Evolutionary conservation across 2,329 filamentous ascomycete genomes (phyloP), one percentile per base, ranked within the genome.

Genomic region (Xylariales sp.): DNA sequence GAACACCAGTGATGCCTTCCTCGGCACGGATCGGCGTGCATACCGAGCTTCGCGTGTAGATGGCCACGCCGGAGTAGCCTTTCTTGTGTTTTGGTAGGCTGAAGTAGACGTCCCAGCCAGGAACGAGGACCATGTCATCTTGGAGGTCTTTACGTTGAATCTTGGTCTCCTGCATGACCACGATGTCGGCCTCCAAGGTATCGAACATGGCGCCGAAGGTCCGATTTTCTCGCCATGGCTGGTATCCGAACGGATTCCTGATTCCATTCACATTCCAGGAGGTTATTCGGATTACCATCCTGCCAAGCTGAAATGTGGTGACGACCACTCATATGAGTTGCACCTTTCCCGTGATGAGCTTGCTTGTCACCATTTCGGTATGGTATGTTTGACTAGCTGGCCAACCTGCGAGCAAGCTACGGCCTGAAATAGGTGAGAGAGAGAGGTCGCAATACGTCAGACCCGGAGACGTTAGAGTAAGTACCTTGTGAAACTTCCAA

Each of bases 61-160:
- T 88, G 3, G 85, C 93, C 2, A 98, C 91, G 2, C 93, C 93
- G 19, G 91, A 95, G 60, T 97, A 98, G 18, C 93, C 89, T 71
- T 96, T 97, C 63, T 97, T 97, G 58, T 94, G 76, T 59, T 84
- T 88, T 0, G 93, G 93, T 18, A 98, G 71, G 59, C 89, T 96
- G 65, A 96, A 96, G 65, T 84, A 95, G 50, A 90, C 90, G 60
- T 98, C 93, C 91, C 91, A 98, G 10, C 93, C 93, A 0, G 87
- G 82, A 0, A 97, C 81, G 24, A 97, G 70, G 8, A 97, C 90
- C 88, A 97, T 97, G 53, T 97, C 93, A 72, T 97, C 93, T 29
- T 74, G 76, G 2, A 98, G 70, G 52, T 96, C 90, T 59, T 95
- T 95, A 43, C 85, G 78, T 59, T 97, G 93, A 29, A 97, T 96